Evolutionary conservation across 176 grass and related monocot genomes (phyloP), one percentile per base, ranked within the genome.

Genomic region (Saccharum spontaneum): DNA sequence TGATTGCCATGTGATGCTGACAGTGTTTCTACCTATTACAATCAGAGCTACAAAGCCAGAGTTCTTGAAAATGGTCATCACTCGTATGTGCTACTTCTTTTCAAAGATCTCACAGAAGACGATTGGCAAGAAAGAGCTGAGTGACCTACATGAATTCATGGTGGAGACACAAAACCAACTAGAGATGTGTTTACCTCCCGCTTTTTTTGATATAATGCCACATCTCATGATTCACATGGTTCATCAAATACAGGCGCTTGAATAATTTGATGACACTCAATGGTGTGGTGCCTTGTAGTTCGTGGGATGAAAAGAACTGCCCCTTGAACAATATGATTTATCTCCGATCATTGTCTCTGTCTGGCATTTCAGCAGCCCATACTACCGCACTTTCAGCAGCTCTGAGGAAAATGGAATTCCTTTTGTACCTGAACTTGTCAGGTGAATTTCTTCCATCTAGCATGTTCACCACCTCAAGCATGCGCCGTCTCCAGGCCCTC

Each of bases 201-300:
- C 28, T 28, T 28, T 28, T 28, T 28, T 28, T 28, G 28, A 28
- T 28, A 28, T 28, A 28, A 28, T 28, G 28, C 28, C 28, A 28
- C 28, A 28, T 28, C 28, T 28, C 28, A 28, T 28, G 28, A 28
- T 28, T 28, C 28, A 28, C 28, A 28, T 28, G 28, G 28, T 28
- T 28, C 28, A 28, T 28, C 28, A 28, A 0, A 28, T 28, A 28
- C 28, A 28, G 28, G 28, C 28, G 28, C 28, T 28, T n/a, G 82
- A 89, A 79, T 68, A 84, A 84, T n/a, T 80, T 89, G 75, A 89
- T 84, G 87, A 89, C 87, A 71, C 82, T 89, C 14, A 79, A 73
- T 10, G 82, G 82, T 8, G 18, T 46, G 26, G 59, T 79, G 18
- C 87, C 76, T 84, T 79, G 59, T 67, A 10, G 73, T 28, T 63